Evolutionary conservation across 1,284 basidiomycete species (phyloP), one percentile per base, ranked within the genome.

Genomic region (Heimioporus retisporus): DNA sequence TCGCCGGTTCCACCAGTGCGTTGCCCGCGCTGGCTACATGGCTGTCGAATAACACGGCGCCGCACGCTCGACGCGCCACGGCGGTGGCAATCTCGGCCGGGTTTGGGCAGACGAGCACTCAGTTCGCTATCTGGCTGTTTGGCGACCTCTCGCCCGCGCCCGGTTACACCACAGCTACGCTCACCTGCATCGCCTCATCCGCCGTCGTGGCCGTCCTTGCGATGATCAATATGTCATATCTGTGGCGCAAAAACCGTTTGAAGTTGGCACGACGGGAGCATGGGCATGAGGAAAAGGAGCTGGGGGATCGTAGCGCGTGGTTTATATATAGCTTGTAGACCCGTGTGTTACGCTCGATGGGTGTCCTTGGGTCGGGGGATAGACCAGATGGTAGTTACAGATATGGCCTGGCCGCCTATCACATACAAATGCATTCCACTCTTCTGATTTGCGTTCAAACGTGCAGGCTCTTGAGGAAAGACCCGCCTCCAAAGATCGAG

Each of bases 1-100:
- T 87, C 35, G 66, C 83, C 0, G 86, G 87, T 21, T 75, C 79
- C 16, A 84, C 72, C 74, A 80, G 55, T 8, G 66, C 76, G 6
- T 81, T 82, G 1, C 83, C 87, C 0, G 77, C 84, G 3, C 59
- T 85, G 25, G 77, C 78, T 2, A 83, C 87, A 0, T 89, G 88
- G 88, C 71, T 79, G 48, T 80, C 88, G 16, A 90, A 89, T 74
- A 91, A 91, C 75, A 82, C 86, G 25, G 81, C 85, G 0, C 88
- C 88, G 0, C 84, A 88, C 69, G 81, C 82, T 57, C 80, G 87
- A 51, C 82, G 88, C 18, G 88, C 87, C 7, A 86, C 86, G 0
- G 81, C 84, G 14, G 82, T 90, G 55, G 87, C 85, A 3, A 73
- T 87, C 10, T 40, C 35, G 50, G 82, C 81, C 0, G 87, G 86